Evolutionary conservation across 2,329 filamentous ascomycete species (phyloP).

Genomic region (Rosellinia necatrix): DNA sequence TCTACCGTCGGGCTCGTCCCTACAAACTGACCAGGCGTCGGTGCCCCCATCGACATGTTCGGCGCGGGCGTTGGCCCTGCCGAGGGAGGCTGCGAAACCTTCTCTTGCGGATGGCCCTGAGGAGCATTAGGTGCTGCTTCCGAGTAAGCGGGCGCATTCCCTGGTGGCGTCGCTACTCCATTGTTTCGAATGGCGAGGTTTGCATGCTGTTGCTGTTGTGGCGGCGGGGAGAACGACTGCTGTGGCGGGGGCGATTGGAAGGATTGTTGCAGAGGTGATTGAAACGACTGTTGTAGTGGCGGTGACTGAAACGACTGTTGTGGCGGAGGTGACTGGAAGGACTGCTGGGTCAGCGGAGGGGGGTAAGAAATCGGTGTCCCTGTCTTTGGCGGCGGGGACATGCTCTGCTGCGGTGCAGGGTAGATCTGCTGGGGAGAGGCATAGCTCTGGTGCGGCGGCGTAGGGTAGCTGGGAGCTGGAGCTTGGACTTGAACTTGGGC

Average conservation of each 20-base stretch:
- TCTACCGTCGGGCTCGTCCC: slow-evolving; percentile 70
- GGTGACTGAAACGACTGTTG: slow-evolving; percentile 31
- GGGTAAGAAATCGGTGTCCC: slow-evolving; percentile 41
- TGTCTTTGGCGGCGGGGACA: slow-evolving; percentile 46
- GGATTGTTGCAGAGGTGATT: neutral
- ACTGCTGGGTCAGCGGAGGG: slow-evolving; percentile 31
- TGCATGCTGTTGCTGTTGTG: slow-evolving; percentile 32
- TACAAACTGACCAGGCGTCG: slow-evolving; percentile 60
- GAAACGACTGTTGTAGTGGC: neutral
- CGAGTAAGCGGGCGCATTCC: slow-evolving; percentile 34
- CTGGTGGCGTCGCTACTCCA: slow-evolving; percentile 39
- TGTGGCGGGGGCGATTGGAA: slow-evolving; percentile 35
- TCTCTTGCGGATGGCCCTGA: slow-evolving; percentile 42
- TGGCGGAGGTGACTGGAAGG: slow-evolving; percentile 31
- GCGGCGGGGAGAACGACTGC: slow-evolving; percentile 22
- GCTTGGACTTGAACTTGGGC: slow-evolving; percentile 4
- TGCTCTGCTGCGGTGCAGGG: slow-evolving; percentile 40
- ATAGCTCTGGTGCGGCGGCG: slow-evolving; percentile 32
- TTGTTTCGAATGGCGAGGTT: slow-evolving; percentile 45
- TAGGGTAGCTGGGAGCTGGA: slow-evolving; percentile 38
- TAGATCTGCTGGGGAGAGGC: slow-evolving; percentile 25
- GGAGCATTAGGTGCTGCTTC: slow-evolving; percentile 31
- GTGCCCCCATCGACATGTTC: slow-evolving; percentile 46
- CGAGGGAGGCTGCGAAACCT: slow-evolving; percentile 30
- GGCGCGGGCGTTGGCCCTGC: slow-evolving; percentile 33